Base-by-base conservation (phyloP, 2,329 filamentous ascomycete species). In the Purpureocillium takamizusanense region DNA sequence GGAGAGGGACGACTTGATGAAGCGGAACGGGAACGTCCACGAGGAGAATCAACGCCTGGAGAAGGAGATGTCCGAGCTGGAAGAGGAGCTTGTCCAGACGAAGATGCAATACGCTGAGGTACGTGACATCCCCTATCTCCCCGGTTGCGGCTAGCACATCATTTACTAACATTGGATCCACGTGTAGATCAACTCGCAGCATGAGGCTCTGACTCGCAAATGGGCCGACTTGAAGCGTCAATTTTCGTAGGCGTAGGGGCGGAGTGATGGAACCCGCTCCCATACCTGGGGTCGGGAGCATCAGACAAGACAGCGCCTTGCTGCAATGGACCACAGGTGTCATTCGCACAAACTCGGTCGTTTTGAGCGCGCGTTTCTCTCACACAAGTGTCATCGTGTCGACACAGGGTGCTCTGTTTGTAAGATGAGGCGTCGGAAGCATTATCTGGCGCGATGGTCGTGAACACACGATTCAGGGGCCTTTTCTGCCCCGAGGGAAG, bases 91-190 rank as follows among this genome's bases (percentile, higher is more conserved):
- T 48, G 90, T 98, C 46, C 78, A 83, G 56, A 92, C 88, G 2
- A 98, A 98, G 74, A 84, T 98, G 85, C 78, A 79, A 54, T 88
- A 89, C 67, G 92, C 92, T 39, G 87, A 95, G 81, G 90, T 95
- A 72, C 69, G 81, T 69, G 37, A n/a, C 37, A 33, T 13, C 31
- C 34, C n/a, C 7, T 5, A 12, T 30, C 12, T 4, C n/a, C 28
- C 28, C 28, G n/a, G 21, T 30, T 14, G 11, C 7, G 6, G 7
- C 6, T 30, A 14, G 11, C 7, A 12, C 8, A 8, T 12, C 12
- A 7, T 30, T 17, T 31, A 33, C 50, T 55, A 36, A 54, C 41
- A 35, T 13, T 12, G 18, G 8, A 14, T 30, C 10, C 1, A 5
- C 3, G 11, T 17, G n/a, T 52, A 87, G 83, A 75, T 86, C 48